phyloP scores from a whole-genome alignment of 331 rosid genomes.

The Malus hybrid region DNA sequence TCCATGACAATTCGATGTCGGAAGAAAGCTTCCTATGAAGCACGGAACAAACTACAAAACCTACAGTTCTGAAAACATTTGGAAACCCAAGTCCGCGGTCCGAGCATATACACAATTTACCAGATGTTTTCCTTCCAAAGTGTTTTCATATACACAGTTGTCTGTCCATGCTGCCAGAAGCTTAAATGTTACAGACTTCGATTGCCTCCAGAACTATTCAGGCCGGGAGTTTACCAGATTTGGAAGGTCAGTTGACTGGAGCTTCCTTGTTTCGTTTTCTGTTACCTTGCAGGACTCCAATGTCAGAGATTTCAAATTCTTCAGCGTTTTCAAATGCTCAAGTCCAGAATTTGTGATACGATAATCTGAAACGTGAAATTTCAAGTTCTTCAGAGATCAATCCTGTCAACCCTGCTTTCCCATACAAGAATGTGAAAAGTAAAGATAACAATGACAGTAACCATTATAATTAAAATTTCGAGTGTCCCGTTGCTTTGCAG shows the following conservation, averaged over 20 bases:
- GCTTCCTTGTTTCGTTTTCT: constrained; percentile 67
- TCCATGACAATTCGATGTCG: too few relatives aligned
- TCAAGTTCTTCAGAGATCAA: constrained; percentile 37
- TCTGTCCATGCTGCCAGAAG: constrained; percentile 1
- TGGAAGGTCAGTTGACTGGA: constrained; percentile 61
- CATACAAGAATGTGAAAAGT: constrained; percentile 11
- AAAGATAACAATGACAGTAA: background rate
- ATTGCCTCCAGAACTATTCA: background rate
- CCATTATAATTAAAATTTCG: background rate
- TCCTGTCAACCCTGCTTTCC: constrained; percentile 62
- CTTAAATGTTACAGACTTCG: background rate
- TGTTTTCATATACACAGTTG: background rate
- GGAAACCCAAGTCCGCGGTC: background rate
- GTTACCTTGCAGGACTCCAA: constrained; percentile 84
- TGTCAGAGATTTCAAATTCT: constrained; percentile 75
- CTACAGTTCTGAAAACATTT: background rate
- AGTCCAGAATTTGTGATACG: constrained; percentile 66
- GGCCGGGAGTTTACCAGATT: constrained; percentile 86
- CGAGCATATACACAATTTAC: background rate
- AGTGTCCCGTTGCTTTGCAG: background rate
- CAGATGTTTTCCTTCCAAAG: background rate
- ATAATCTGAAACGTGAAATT: constrained; percentile 51
- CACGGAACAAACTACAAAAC: constrained; percentile 2
- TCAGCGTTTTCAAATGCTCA: constrained; percentile 67
- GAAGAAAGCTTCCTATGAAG: constrained; percentile 25